Base-by-base conservation (phyloP, 495 filamentous ascomycete genomes). In the Lasiosphaeria ovina region DNA sequence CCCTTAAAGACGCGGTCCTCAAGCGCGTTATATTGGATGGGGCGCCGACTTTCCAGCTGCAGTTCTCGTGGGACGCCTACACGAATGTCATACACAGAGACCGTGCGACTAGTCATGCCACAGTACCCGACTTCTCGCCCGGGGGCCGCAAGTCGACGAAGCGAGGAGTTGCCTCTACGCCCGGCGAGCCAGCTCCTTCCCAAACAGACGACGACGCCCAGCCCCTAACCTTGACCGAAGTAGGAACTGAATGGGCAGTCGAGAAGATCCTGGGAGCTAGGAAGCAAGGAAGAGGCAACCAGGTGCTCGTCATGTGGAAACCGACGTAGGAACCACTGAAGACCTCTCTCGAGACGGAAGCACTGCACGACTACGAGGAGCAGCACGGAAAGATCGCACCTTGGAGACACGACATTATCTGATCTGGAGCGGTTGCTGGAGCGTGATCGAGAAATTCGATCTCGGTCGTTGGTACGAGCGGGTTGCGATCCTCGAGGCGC, bases 311-410 rank as follows among this genome's bases (percentile, higher is more conserved):
- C 24, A 55, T 57, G 34, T 69, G 64, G 64, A 50, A 60, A 45
- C 63, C 59, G 3, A 63, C 63, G 2, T 68, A 62, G 63, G 56
- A 68, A 58, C 63, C 63, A 17, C 53, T 55, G 24, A 48, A 60
- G 32, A 56, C 59, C 53, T 55, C 55, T 35, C 36, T 59, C 24
- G 36, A 50, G 11, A 48, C 51, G 34, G 35, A 53, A 55, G 64
- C 56, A 31, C 51, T 66, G 33, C 31, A 57, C 9, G 47, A 16
- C 31, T 66, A 60, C 57, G 47, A 34, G 45, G 57, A 44, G 49
- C 48, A 59, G 57, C 35, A 59, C 31, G 57, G 49, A 49, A 48
- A 59, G 36, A 59, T 59, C 57, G 34, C 31, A 54, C 44, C 50
- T 53, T 54, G 32, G 35, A 54, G 51, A 54, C 51, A 54, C 34